phyloP scores from a whole-genome alignment of 2,329 filamentous ascomycete genomes.

The Fusarium sp. region DNA sequence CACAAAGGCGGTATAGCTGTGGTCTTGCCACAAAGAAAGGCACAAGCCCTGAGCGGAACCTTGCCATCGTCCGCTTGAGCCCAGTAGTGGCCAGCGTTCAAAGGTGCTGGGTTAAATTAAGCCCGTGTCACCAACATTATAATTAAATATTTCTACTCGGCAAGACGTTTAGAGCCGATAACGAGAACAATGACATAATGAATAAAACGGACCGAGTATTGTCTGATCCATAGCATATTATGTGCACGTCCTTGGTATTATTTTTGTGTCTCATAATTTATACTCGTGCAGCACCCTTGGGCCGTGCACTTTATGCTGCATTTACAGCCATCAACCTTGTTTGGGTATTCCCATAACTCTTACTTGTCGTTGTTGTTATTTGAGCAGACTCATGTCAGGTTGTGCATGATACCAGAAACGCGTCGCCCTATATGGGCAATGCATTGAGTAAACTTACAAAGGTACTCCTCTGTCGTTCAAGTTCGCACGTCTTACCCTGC shows the following conservation, averaged over 20 bases:
- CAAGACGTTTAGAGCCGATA: neutral
- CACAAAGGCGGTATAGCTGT: neutral
- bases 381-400: neutral
- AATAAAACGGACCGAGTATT: neutral
- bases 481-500: neutral
- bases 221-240: neutral
- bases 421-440: neutral
- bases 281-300: neutral
- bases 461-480: neutral
- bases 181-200: slow-evolving; percentile 29
- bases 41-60: neutral
- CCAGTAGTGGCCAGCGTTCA: neutral
- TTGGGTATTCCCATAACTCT: neutral
- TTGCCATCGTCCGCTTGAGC: neutral
- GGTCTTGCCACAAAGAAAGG: neutral
- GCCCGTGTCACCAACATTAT: neutral
- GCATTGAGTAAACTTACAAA: neutral
- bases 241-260: neutral
- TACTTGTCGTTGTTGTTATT: neutral
- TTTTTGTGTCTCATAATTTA: neutral
- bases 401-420: neutral
- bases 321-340: neutral
- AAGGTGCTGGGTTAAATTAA: neutral
- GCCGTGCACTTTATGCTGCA: neutral
- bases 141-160: neutral